phyloP scores from a whole-genome alignment of 2,329 filamentous ascomycete genomes.

The Pezicula radicicola region DNA sequence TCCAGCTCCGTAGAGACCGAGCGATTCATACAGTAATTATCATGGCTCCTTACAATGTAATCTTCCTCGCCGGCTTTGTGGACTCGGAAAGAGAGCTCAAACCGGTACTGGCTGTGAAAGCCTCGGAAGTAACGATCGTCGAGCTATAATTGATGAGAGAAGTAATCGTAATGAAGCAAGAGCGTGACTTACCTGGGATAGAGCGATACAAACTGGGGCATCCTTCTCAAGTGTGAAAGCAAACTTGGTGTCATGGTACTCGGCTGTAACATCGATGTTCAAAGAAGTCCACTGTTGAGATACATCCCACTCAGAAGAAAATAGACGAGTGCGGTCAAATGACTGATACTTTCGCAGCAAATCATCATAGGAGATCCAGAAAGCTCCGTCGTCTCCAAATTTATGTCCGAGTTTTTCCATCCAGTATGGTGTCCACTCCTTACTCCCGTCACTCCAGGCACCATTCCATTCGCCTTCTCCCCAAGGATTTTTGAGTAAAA shows the following conservation, averaged over 20 bases:
- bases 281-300: conserved; percentile 61
- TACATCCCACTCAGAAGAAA: conserved; percentile 55
- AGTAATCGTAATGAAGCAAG: too few relatives aligned
- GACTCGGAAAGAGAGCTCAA: conserved; percentile 40
- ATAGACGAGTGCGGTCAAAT: conserved; percentile 60
- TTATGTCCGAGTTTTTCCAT: conserved; percentile 54
- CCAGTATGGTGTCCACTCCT: conserved; percentile 59
- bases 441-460: conserved; percentile 54
- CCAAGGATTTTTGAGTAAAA: conserved; percentile 55
- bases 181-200: conserved; percentile 53
- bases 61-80: conserved; percentile 48
- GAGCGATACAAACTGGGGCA: conserved; percentile 54
- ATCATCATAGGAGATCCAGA: conserved; percentile 63
- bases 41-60: conserved; percentile 54
- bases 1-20: conserved; percentile 54
- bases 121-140: conserved; percentile 59
- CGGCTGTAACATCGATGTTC: conserved; percentile 56
- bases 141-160: conserved; percentile 29
- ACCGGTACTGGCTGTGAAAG: conserved; percentile 52
- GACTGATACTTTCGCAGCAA: conserved; percentile 57
- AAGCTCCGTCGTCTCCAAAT: conserved; percentile 61
- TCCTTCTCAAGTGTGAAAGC: conserved; percentile 51
- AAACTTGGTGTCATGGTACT: conserved; percentile 60
- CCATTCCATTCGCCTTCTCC: conserved; percentile 58
- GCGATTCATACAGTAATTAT: conserved; percentile 49